phyloP scores from a whole-genome alignment of 306 rosid genomes.

The Cajanus cajan region DNA sequence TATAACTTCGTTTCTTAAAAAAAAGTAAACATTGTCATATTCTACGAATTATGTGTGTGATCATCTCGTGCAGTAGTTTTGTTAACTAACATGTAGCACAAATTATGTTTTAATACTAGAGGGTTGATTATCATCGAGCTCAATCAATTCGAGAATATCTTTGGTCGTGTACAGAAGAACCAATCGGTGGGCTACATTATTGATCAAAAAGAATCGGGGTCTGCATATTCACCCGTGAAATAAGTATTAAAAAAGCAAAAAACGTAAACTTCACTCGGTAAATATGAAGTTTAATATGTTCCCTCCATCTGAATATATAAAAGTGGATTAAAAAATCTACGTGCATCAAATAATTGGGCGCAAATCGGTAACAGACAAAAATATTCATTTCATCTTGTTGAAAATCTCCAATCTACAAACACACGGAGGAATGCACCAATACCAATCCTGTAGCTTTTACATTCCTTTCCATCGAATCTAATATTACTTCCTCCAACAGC shows the following conservation, averaged over 20 bases:
- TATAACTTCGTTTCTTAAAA: too few species aligned
- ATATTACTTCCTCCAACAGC: conserved; percentile 3
- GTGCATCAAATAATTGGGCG: neutral
- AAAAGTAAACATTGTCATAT: too few species aligned
- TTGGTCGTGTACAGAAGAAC: neutral
- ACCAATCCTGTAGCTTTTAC: neutral
- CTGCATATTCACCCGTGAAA: neutral
- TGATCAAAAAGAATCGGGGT: too few species aligned
- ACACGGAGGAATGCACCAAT: neutral
- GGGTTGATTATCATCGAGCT: neutral
- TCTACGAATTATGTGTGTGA: neutral
- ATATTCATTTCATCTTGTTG: neutral
- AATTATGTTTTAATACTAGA: neutral
- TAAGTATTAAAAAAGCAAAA: neutral
- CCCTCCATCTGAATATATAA: neutral
- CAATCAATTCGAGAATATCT: neutral
- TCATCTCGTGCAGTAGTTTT: neutral
- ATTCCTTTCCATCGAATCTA: conserved; percentile 1
- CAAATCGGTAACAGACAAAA: neutral
- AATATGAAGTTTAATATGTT: neutral
- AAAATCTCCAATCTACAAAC: neutral
- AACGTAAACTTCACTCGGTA: neutral
- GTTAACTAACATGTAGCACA: neutral
- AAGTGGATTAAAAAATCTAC: neutral
- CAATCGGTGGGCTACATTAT: neutral